Evolutionary conservation across 805 yeast genomes (phyloP).

Genomic region (Hyphopichia homilentoma): DNA sequence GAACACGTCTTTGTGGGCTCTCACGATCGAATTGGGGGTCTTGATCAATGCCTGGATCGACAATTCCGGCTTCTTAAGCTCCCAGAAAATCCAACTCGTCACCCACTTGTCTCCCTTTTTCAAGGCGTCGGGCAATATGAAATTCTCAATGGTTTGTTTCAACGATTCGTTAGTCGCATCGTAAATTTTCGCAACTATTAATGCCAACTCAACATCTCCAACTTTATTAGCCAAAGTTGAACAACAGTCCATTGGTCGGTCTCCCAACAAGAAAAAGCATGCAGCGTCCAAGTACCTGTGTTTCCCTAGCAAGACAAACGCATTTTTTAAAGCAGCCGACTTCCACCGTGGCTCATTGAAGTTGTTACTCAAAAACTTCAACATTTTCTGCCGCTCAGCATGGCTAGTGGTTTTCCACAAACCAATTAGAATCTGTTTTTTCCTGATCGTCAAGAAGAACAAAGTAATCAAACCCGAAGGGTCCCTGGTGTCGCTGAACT

Average conservation of each 20-base stretch:
- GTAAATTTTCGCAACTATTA: constrained; percentile 72
- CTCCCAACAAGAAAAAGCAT: constrained; percentile 78
- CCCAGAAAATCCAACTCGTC: constrained; percentile 78
- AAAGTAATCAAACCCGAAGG: constrained; percentile 69
- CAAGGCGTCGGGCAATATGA: constrained; percentile 55
- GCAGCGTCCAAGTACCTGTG: constrained; percentile 89
- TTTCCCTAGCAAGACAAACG: constrained; percentile 83
- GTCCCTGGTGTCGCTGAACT: constrained; percentile 59
- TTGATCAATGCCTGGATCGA: constrained; percentile 65
- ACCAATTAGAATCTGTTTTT: constrained; percentile 72
- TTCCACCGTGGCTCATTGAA: constrained; percentile 75
- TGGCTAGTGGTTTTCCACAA: constrained; percentile 81
- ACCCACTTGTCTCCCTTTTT: constrained; percentile 74
- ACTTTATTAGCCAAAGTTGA: constrained; percentile 67
- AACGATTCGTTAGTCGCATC: constrained; percentile 32
- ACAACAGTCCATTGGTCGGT: constrained; percentile 70
- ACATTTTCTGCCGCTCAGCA: constrained; percentile 78
- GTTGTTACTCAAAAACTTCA: constrained; percentile 73
- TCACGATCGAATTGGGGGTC: constrained; percentile 40
- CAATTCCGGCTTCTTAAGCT: constrained; percentile 33
- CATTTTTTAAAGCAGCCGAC: constrained; percentile 88
- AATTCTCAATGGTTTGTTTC: constrained; percentile 43
- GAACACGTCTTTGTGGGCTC: constrained; percentile 16
- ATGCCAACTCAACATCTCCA: constrained; percentile 67
- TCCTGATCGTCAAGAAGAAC: constrained; percentile 72